Evolutionary conservation across 2,329 filamentous ascomycete species (phyloP), one percentile per base, ranked within the genome.

Genomic region (Exophiala sp.): DNA sequence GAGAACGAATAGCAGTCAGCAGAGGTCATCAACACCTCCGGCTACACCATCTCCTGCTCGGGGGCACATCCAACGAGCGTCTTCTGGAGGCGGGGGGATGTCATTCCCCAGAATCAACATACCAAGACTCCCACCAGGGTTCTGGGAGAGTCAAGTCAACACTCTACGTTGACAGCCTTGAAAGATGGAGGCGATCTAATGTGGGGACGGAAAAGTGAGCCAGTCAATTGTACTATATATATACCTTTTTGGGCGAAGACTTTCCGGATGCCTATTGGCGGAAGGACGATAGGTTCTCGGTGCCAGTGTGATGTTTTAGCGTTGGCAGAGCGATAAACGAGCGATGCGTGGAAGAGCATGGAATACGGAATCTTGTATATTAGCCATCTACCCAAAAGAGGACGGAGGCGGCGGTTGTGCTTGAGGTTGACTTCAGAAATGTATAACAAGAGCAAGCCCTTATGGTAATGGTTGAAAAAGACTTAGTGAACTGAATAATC

Each of bases 31-130:
- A 10, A 59, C 56, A 24, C 56, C 60, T 9, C 54, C 56, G 5
- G 41, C 43, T 8, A 62, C 62, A 29, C 58, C 60, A 3, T 50
- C 52, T n/a, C 60, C 55, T 12, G 52, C 46, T 10, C 52, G 48
- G 14, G 34, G 39, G 12, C 51, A 48, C 40, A 16, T 40, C n/a
- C 57, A 60, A 42, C 46, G 53, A 16, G 54, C 56, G 24, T 40
- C 18, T 12, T 36, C 47, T 3, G 52, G 52, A 21, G 50, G 48
- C 20, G 48, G 55, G 12, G 58, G 61, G 10, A 51, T 55, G 24
- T 40, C 45, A 10, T 63, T 63, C 50, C 62, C 62, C 36, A 62
- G 50, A 36, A 63, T 63, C 32, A 62, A 57, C 39, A 63, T 63
- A 39, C 62, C 62, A 16, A 56, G 45, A 38, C 47, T 63, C 36